Evolutionary conservation across 2,329 filamentous ascomycete genomes (phyloP).

Genomic region (Aspergillus fischeri): DNA sequence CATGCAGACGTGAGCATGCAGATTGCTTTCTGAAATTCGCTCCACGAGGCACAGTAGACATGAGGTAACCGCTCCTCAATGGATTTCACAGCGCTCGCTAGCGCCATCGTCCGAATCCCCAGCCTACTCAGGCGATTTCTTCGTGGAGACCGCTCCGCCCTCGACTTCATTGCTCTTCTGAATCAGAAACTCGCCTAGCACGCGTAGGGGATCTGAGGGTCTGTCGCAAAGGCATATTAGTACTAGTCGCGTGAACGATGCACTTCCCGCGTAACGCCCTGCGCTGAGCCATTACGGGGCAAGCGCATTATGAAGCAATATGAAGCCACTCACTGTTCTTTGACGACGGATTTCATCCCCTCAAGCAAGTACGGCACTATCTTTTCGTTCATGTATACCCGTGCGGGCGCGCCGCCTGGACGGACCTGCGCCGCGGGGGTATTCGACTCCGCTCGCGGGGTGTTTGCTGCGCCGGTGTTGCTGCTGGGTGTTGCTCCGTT

Average conservation of each 20-base stretch:
- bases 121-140: conserved; percentile 24
- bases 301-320: neutral
- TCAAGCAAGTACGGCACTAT: conserved; percentile 66
- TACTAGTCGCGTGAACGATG: neutral
- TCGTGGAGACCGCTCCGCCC: conserved; percentile 19
- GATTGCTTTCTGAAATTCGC: neutral
- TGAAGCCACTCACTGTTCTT: conserved; percentile 60
- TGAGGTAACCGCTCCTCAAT: neutral
- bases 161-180: conserved; percentile 65
- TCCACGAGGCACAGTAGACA: neutral
- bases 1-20: neutral
- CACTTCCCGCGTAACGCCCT: neutral
- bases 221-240: conserved; percentile 32
- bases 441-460: conserved; percentile 32
- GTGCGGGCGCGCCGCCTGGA: conserved; percentile 63
- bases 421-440: conserved; percentile 55
- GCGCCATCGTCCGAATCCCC: conserved; percentile 3
- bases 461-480: conserved; percentile 20
- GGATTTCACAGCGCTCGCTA: neutral
- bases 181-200: conserved; percentile 67
- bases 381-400: conserved; percentile 68
- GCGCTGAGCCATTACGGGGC: neutral
- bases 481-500: conserved; percentile 4
- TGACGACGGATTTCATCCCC: conserved; percentile 69
- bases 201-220: conserved; percentile 64